A percentile compares a stretch with the other conserved stretches of the same genome.
Conservation (phyloP, 441 rosid genomes). For the Eruca vesicaria region DNA sequence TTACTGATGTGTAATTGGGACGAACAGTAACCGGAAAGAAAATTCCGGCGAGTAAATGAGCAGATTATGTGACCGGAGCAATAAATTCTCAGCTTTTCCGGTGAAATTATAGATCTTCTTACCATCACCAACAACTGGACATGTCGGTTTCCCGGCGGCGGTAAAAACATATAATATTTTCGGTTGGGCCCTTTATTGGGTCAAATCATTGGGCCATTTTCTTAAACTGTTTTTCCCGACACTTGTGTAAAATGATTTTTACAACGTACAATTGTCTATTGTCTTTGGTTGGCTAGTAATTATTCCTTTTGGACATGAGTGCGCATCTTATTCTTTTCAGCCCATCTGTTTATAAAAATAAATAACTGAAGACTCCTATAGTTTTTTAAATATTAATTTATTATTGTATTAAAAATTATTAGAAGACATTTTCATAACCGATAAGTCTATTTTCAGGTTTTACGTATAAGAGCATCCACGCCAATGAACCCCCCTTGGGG, state of each 20-base stretch:
- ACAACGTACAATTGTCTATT: not conserved
- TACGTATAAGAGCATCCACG: too few relatives aligned
- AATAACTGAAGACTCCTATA: not conserved
- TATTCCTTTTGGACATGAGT: not conserved
- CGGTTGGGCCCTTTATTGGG: constrained; percentile 11
- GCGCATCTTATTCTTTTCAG: not conserved
- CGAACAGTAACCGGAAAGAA: not conserved
- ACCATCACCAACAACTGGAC: constrained; percentile 22
- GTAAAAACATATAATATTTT: not conserved
- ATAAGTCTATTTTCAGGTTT: too few relatives aligned
- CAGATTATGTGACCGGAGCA: not conserved
- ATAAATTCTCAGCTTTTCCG: not conserved
- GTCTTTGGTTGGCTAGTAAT: not conserved
- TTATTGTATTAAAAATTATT: too few relatives aligned
- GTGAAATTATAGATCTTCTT: not conserved
- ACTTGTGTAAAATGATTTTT: not conserved
- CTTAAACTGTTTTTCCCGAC: not conserved
- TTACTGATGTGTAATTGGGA: not conserved
- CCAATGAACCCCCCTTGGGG: too few relatives aligned
- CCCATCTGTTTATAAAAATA: not conserved
- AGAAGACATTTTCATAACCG: not conserved
- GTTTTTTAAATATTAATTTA: too few relatives aligned
- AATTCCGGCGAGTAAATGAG: not conserved
- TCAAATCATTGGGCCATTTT: not conserved
- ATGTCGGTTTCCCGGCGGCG: constrained; percentile 21